These are phyloP conservation scores for Fusarium dimerum DNA, from an alignment of 2,329 filamentous ascomycete genomes.

Conservation along the genomic window DNA sequence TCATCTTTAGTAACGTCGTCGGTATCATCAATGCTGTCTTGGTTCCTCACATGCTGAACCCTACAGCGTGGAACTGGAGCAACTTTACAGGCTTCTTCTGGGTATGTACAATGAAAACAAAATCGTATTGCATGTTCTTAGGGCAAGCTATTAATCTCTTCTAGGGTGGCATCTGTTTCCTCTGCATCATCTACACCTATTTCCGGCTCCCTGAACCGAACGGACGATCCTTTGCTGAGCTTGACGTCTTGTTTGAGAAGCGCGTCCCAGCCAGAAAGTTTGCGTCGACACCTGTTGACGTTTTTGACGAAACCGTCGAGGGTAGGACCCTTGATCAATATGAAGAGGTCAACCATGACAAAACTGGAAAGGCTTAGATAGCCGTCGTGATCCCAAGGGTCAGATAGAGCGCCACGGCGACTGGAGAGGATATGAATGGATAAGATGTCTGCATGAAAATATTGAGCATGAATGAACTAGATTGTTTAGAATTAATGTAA, in stretches of 20 bases:
- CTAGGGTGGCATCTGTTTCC: constrained; percentile 28
- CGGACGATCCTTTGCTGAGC: constrained; percentile 30
- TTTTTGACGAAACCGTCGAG: constrained; percentile 2
- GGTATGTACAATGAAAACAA: constrained; percentile 32
- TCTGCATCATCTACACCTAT: constrained; percentile 31
- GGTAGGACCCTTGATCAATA: neutral
- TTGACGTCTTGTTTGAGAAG: constrained; percentile 34
- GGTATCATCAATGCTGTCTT: constrained; percentile 25
- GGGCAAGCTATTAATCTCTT: neutral
- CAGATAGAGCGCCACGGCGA: neutral
- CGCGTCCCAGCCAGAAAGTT: constrained; percentile 37
- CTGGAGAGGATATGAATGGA: no score
- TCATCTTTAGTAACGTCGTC: constrained; percentile 19
- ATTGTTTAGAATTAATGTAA: no score
- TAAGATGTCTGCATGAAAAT: no score
- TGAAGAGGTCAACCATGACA: neutral
- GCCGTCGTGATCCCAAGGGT: neutral
- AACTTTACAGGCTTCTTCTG: constrained; percentile 42
- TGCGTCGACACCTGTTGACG: constrained; percentile 11
- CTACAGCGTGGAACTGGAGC: constrained; percentile 37
- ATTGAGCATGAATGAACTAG: no score
- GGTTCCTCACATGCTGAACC: constrained; percentile 30
- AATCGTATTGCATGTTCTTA: no score
- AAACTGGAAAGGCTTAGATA: neutral
- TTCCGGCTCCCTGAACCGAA: constrained; percentile 28